Conservation (phyloP, 768 basidiomycete genomes). For the Suillus cothurnatus region DNA sequence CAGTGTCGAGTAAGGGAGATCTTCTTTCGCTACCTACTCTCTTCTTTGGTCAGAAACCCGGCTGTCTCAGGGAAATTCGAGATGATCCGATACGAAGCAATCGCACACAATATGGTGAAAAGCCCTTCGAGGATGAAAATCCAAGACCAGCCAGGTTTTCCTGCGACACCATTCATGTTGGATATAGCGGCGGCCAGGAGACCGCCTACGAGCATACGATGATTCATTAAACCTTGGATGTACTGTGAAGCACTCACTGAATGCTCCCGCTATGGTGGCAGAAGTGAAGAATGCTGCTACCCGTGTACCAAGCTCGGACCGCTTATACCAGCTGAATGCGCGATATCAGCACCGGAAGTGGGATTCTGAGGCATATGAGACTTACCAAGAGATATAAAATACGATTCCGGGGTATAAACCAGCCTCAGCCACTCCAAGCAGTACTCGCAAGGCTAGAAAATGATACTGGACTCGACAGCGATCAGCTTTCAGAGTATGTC, state of each 20-base stretch:
- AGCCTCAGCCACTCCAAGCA: conserved; percentile 36
- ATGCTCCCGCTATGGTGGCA: conserved; percentile 77
- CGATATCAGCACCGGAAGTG: neutral
- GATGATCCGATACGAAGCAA: conserved; percentile 70
- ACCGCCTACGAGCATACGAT: conserved; percentile 45
- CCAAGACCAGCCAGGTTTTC: conserved; percentile 68
- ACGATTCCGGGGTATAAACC: conserved; percentile 57
- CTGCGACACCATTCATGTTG: conserved; percentile 71
- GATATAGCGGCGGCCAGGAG: conserved; percentile 66
- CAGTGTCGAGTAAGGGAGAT: neutral
- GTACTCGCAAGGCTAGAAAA: conserved; percentile 48
- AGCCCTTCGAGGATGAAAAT: conserved; percentile 78
- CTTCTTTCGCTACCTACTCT: conserved; percentile 43
- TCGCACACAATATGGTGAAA: conserved; percentile 59
- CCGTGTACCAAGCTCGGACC: conserved; percentile 71
- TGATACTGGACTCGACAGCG: no score
- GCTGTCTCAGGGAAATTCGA: conserved; percentile 80
- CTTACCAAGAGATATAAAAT: conserved; percentile 60
- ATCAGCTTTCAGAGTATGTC: neutral
- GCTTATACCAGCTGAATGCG: conserved; percentile 70
- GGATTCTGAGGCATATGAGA: neutral
- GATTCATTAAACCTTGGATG: neutral
- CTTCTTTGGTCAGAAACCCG: conserved; percentile 64
- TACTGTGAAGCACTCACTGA: conserved; percentile 47
- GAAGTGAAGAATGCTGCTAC: conserved; percentile 80